phyloP scores from a whole-genome alignment of 139 green algal genomes.

The Coelastrella sp. region DNA sequence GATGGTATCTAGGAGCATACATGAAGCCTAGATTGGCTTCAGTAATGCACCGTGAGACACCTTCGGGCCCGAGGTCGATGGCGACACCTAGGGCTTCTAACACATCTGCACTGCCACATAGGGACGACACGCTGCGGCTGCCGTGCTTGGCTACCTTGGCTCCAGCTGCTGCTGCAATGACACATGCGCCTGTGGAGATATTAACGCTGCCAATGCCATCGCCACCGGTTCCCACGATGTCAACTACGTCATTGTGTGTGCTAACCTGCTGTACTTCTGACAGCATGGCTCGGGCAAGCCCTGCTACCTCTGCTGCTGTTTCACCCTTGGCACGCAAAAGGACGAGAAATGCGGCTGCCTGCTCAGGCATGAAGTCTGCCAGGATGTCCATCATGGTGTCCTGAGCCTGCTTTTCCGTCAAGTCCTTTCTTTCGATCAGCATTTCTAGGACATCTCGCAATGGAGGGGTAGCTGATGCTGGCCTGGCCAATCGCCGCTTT shows the following conservation, averaged over 20 bases:
- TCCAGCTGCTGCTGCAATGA: conserved; percentile 95
- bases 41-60: conserved; percentile 83
- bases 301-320: conserved; percentile 93
- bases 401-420: conserved; percentile 74
- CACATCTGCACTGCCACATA: conserved; percentile 97
- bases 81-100: conserved; percentile 91
- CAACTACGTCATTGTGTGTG: conserved; percentile 68
- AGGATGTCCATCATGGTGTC: conserved; percentile 76
- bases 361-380: conserved; percentile 75
- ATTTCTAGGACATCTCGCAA: conserved; percentile 74
- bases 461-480: background rate
- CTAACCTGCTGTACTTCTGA: conserved; percentile 42
- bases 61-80: conserved; percentile 92
- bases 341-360: conserved; percentile 94
- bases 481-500: background rate
- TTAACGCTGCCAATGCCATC: conserved; percentile 98
- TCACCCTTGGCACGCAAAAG: conserved; percentile 98
- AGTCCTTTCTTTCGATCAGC: conserved; percentile 75
- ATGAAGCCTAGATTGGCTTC: conserved; percentile 96
- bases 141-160: conserved; percentile 98
- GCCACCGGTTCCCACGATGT: conserved; percentile 99
- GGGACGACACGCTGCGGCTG: conserved; percentile 91
- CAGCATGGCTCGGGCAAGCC: conserved; percentile 90
- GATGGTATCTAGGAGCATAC: conserved; percentile 91
- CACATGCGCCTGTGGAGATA: conserved; percentile 96